Conservation (phyloP, 23 red algal genomes). For the Cyanidiococcus yangmingshanensis region DNA sequence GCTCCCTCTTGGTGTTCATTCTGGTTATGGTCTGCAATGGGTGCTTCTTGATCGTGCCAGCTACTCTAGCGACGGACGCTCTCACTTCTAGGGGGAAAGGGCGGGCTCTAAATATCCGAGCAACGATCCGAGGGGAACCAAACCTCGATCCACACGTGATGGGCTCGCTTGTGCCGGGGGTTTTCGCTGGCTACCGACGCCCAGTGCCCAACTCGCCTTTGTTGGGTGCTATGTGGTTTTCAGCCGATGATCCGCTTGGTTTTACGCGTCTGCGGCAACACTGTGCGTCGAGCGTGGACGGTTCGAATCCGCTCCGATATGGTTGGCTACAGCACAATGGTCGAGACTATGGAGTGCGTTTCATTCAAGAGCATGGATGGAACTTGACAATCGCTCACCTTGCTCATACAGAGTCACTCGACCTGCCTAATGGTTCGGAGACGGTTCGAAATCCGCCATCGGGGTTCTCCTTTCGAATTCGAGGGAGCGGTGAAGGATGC, state of each 20-base stretch:
- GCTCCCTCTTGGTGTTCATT: too few species aligned
- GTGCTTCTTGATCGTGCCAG: too few species aligned
- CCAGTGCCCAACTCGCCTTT: not conserved
- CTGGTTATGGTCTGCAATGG: too few species aligned
- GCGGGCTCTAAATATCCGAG: too few species aligned
- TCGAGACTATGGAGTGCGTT: not conserved
- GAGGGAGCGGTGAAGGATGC: not conserved
- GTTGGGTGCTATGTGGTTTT: not conserved
- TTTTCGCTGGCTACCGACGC: slow-evolving; percentile 2
- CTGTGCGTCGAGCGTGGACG: not conserved
- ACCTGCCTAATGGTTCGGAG: not conserved
- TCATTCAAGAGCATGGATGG: not conserved
- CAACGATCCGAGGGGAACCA: not conserved
- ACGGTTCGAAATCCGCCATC: not conserved
- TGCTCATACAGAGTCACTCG: not conserved
- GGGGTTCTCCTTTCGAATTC: not conserved
- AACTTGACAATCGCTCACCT: not conserved
- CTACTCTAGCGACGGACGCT: too few species aligned
- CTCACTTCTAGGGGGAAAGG: too few species aligned
- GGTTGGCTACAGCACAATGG: slow-evolving; percentile 14
- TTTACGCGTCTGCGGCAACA: not conserved
- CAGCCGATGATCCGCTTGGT: not conserved
- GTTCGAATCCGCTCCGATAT: not conserved
- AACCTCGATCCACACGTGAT: not conserved
- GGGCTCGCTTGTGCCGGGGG: not conserved